Base-by-base conservation (phyloP, 2,329 filamentous ascomycete genomes). In the Curvularia spicifera region DNA sequence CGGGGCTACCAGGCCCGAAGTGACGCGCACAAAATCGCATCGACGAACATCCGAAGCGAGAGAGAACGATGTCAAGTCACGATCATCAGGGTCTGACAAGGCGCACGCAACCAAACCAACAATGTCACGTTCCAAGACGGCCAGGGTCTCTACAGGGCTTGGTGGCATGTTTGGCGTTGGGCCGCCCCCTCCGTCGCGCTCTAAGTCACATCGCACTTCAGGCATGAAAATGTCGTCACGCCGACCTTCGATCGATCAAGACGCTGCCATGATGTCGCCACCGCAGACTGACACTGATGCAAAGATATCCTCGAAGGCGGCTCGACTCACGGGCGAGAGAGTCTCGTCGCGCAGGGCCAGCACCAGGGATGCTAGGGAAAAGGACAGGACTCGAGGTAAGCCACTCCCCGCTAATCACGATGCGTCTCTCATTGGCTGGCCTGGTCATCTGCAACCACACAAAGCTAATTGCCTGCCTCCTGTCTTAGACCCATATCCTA, bases 81-180 rank as follows among this genome's bases (percentile, higher is more conserved):
- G 87, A 69, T 90, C 87, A 43, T 93, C 90, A 20, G 84, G 84
- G 12, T 93, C 90, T 20, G 92, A 93, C 66, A 90, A 88, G 72
- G 84, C 85, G 53, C 37, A 56, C 13, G 35, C 40, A 44, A 84
- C 85, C 51, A 84, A 83, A 58, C 56, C 64, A 24, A 71, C 73
- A 26, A 72, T 77, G 28, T 79, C 81, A 66, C 81, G 76, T 70
- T 79, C 83, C 7, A 86, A 85, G 61, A 78, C 85, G 40, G 61
- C 37, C 78, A 80, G 65, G 85, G 87, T 66, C 70, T 82, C 85
- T 64, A 89, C 85, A 64, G 89, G 87, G 48, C 81, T 88, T 63
- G 81, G 82, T 18, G 80, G 82, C n/a, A 79, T 87, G 69, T 91
- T 96, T 65, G 85, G 88, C 22, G 69, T 71, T 47, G 68, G 70